Base-by-base conservation (phyloP, 176 grass and related monocot genomes). In the Rhynchospora tenuis region DNA sequence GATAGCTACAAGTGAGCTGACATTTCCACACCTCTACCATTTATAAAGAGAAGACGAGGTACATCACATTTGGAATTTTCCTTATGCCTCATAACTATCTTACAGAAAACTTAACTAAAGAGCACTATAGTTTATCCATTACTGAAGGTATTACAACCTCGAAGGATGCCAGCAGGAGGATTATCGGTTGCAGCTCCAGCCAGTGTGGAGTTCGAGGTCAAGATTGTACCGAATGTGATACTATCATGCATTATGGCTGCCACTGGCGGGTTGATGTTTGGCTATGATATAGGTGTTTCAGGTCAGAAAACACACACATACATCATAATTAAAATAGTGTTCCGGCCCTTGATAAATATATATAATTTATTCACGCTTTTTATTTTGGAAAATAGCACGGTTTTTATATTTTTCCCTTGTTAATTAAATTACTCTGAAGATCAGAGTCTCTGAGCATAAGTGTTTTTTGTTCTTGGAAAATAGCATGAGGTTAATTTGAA, bases 171-270 rank as follows among this genome's bases (percentile, higher is more conserved):
- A 84, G 89, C 88, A 5, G 92, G 92, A 83, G 95, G 90, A 70
- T 85, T 92, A 60, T 87, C 90, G 28, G 92, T 97, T 84, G 88
- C 88, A 54, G 90, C 90, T 64, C 85, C 86, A 60, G 16, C 88
- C 27, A 89, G 87, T 45, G 63, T 45, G 16, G 85, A 98, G 79
- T 92, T 92, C 16, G 95, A 98, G 83, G 95, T 90, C 16, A 98
- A 94, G 92, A 98, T 98, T 68, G 94, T 92, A 75, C 92, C 92
- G 9, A 86, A 93, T 20, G 90, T 98, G 28, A 23, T 98, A 84
- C 81, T 98, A 74, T 98, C 92, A 47, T 94, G 95, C 89, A 86
- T 94, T 90, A 94, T 98, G 95, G 95, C 92, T 58, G 87, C 95
- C 64, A 98, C 95, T 63, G 92, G 92, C 6, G 95, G 95, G 0